Evolutionary conservation across 192 early-diverging fungal species (phyloP), one percentile per base, ranked within the genome.

Genomic region (Polychytrium aggregatum): DNA sequence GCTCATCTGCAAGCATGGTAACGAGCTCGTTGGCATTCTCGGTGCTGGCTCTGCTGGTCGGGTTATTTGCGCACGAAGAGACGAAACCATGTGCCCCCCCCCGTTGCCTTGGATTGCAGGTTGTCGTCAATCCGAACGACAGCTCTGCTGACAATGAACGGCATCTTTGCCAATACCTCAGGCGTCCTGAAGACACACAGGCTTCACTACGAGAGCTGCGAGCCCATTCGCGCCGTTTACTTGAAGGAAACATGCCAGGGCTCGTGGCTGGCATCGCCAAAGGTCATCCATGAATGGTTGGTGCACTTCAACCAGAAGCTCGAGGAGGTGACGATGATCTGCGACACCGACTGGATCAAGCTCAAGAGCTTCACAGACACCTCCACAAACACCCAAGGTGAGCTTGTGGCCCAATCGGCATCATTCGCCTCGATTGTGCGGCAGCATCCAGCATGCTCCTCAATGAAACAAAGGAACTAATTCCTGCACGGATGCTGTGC

Each of bases 231-330:
- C 35, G 60, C 61, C 11, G 22, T 59, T 5, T 68, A 64, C 39
- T 46, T 40, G 16, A 68, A 64, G 44, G 16, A 60, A 17, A 28
- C 57, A 4, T 56, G 64, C 13, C 27, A 36, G 11, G 31, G 52
- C 45, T 39, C 46, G 14, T 68, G 58, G 46, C 48, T 57, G 8
- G 59, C 60, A 14, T 44, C 48, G 13, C 45, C 48, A 1, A 68
- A 64, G 48, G 44, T 68, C 34, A 52, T 55, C 17, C 62, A 63
- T 33, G 67, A 68, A 33, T 68, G 67, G 67, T 31, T 68, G 24
- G 31, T 13, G 5, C 56, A 49, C 39, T 67, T 67, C 37, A 48
- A 48, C 11, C 14, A 37, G 14, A 44, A 50, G 31, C 51, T 67
- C 40, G 65, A 67, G 35, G 65, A 67, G 38, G 39, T 67, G 34